Conservation (phyloP, 257 asterid genomes). For the Jasminum sambac region DNA sequence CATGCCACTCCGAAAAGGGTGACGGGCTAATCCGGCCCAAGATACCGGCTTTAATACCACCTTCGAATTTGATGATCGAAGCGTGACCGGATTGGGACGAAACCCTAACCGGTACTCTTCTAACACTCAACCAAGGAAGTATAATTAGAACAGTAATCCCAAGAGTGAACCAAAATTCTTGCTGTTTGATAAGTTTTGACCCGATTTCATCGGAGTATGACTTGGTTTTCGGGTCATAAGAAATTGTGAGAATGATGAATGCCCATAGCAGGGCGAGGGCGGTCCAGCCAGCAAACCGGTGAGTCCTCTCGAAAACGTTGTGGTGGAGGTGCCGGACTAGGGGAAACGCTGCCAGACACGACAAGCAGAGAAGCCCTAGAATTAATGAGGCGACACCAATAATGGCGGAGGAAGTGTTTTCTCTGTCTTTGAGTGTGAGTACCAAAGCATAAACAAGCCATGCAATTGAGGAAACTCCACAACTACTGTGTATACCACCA, state of each 20-base stretch:
- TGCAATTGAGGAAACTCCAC: constrained; percentile 65
- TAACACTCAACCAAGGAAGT: constrained; percentile 60
- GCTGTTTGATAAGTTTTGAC: constrained; percentile 31
- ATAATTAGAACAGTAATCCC: constrained; percentile 44
- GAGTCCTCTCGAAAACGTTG: constrained; percentile 67
- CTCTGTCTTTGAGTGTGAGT: constrained; percentile 46
- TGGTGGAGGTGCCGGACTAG: constrained; percentile 84
- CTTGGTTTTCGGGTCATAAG: constrained; percentile 47
- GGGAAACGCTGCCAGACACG: constrained; percentile 65
- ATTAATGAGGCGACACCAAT: constrained; percentile 49
- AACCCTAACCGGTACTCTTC: constrained; percentile 50
- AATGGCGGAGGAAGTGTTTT: constrained; percentile 45
- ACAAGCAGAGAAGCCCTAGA: constrained; percentile 49
- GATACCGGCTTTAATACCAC: constrained; percentile 62
- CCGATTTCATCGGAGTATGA: constrained; percentile 34
- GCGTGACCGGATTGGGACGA: constrained; percentile 77
- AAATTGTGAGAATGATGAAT: constrained; percentile 46
- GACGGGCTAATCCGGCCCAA: constrained; percentile 74
- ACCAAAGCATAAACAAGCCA: constrained; percentile 65
- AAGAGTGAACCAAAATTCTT: constrained; percentile 58
- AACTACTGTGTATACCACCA: constrained; percentile 77
- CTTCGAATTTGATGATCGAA: constrained; percentile 58
- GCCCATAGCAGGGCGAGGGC: constrained; percentile 59
- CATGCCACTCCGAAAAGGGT: constrained; percentile 79
- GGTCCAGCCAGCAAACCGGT: constrained; percentile 65